A percentile compares a stretch with the other conserved stretches of the same genome.
Conservation (phyloP, 805 yeast genomes). For the Myxozyma nipponensis region DNA sequence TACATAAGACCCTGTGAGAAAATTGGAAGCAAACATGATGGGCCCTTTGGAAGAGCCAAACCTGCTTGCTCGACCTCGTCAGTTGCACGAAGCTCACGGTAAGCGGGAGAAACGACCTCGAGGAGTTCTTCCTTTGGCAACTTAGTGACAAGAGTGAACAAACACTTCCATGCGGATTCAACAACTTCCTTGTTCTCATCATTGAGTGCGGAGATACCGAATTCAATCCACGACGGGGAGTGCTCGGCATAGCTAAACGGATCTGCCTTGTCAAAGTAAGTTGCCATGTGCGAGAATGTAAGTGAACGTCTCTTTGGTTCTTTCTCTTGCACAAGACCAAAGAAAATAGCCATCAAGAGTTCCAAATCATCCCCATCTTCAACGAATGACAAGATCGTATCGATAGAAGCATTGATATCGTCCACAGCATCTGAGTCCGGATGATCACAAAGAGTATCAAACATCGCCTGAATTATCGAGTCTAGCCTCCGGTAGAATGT, state of each 20-base stretch:
- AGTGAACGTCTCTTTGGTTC: slow-evolving; percentile 60
- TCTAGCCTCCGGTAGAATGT: slow-evolving; percentile 72
- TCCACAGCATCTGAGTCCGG: slow-evolving; percentile 40
- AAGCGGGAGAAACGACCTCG: slow-evolving; percentile 73
- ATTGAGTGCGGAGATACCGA: slow-evolving; percentile 67
- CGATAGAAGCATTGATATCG: slow-evolving; percentile 47
- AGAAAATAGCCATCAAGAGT: slow-evolving; percentile 75
- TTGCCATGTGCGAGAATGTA: slow-evolving; percentile 62
- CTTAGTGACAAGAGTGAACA: slow-evolving; percentile 61
- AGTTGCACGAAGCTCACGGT: slow-evolving; percentile 62
- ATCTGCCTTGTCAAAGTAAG: slow-evolving; percentile 60
- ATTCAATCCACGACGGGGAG: slow-evolving; percentile 68
- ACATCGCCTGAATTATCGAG: slow-evolving; percentile 67
- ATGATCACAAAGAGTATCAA: slow-evolving; percentile 46
- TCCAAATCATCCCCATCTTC: slow-evolving; percentile 76
- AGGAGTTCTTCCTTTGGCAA: slow-evolving; percentile 77
- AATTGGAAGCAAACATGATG: slow-evolving; percentile 81
- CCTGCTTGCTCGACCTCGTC: slow-evolving; percentile 70
- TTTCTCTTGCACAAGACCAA: slow-evolving; percentile 73
- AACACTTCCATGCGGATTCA: slow-evolving; percentile 58
- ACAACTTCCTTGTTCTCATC: slow-evolving; percentile 64
- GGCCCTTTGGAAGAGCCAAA: slow-evolving; percentile 69
- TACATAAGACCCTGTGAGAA: slow-evolving; percentile 94
- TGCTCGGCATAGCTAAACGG: slow-evolving; percentile 66
- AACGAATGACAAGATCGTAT: slow-evolving; percentile 66